Evolutionary conservation across 2,329 filamentous ascomycete species (phyloP).

Genomic region (Colletotrichum ledebouriae): DNA sequence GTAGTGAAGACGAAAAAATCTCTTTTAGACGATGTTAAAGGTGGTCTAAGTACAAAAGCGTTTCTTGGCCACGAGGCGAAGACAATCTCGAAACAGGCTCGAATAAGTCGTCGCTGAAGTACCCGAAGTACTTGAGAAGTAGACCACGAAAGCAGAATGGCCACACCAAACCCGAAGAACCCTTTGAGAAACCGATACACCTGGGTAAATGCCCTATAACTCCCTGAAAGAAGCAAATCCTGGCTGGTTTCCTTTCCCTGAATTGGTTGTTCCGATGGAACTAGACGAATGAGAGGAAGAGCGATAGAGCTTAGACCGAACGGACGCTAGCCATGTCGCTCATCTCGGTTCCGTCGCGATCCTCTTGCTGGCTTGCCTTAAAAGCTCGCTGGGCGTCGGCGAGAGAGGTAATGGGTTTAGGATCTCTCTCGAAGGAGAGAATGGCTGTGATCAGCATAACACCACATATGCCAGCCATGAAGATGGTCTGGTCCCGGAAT

Average conservation of each 20-base stretch:
- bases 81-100: conserved; percentile 8
- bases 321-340: conserved; percentile 38
- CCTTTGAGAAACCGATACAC: conserved; percentile 10
- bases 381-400: conserved; percentile 30
- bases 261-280: conserved; percentile 16
- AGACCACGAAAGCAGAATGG: conserved; percentile 11
- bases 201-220: conserved; percentile 11
- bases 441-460: conserved; percentile 59
- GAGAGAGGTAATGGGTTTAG: conserved; percentile 49
- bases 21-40: conserved; percentile 3
- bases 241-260: conserved; percentile 19
- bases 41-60: conserved; percentile 21
- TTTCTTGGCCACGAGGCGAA: conserved; percentile 17
- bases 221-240: conserved; percentile 24
- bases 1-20: background rate
- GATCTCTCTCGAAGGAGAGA: conserved; percentile 59
- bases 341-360: conserved; percentile 32
- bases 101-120: conserved; percentile 17
- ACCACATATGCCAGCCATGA: conserved; percentile 60
- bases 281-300: background rate
- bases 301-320: conserved; percentile 11
- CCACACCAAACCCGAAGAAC: background rate
- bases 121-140: conserved; percentile 19
- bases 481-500: conserved; percentile 60
- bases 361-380: conserved; percentile 27